phyloP scores from a whole-genome alignment of 495 filamentous ascomycete species.

The Jackrogersella minutella region DNA sequence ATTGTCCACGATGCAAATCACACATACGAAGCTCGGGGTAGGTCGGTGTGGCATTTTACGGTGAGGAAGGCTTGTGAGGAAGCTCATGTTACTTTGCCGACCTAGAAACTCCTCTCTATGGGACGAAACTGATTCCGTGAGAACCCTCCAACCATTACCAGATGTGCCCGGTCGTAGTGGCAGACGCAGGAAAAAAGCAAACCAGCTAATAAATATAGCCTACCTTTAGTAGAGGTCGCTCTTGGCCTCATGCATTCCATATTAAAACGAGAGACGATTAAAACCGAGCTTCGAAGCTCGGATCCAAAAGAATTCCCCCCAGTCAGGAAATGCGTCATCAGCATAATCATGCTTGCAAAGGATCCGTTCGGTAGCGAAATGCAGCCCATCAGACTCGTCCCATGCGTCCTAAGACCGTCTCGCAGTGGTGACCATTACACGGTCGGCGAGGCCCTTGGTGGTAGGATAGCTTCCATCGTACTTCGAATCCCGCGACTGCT shows the following conservation, averaged over 20 bases:
- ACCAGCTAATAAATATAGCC: slow-evolving; percentile 34
- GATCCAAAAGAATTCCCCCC: slow-evolving; percentile 30
- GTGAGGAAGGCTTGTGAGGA: slow-evolving; percentile 32
- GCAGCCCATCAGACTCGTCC: slow-evolving; percentile 14
- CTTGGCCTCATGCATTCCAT: slow-evolving; percentile 27
- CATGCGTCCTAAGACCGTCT: slow-evolving; percentile 16
- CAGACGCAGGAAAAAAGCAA: slow-evolving; percentile 21
- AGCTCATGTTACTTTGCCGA: slow-evolving; percentile 37
- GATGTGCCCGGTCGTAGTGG: slow-evolving; percentile 19
- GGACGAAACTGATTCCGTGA: slow-evolving; percentile 33
- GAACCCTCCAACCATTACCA: slow-evolving; percentile 34
- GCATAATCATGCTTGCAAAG: slow-evolving; percentile 6
- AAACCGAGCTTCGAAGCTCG: slow-evolving; percentile 22
- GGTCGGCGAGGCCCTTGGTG: slow-evolving; percentile 4
- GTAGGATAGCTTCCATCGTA: slow-evolving; percentile 3
- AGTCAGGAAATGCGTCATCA: slow-evolving; percentile 29
- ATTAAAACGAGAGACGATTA: slow-evolving; percentile 35
- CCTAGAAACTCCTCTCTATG: slow-evolving; percentile 42
- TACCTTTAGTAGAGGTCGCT: slow-evolving; percentile 31
- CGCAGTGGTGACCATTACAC: slow-evolving; percentile 14
- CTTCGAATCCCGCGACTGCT: slow-evolving; percentile 24
- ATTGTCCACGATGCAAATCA: slow-evolving; percentile 31
- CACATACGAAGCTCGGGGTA: slow-evolving; percentile 22
- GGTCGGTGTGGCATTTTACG: slow-evolving; percentile 28
- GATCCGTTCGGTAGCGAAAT: slow-evolving; percentile 19